phyloP scores from a whole-genome alignment of 495 filamentous ascomycete genomes.

The Cryomyces minteri region DNA sequence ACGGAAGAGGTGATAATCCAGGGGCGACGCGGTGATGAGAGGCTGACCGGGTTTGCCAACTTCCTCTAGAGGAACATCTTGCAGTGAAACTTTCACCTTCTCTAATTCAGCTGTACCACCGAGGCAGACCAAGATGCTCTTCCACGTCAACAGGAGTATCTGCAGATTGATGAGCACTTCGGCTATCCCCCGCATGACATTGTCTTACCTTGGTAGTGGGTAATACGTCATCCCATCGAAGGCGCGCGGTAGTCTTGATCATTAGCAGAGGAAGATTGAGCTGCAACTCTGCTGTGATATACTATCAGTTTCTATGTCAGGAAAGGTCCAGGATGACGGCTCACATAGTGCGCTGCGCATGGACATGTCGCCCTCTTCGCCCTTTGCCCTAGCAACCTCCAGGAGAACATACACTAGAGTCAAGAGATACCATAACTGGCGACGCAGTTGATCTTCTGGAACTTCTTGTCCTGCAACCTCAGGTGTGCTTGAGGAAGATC shows the following conservation, averaged over 20 bases:
- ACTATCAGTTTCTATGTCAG: background rate
- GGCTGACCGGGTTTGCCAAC: slow-evolving; percentile 27
- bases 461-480: slow-evolving; percentile 2
- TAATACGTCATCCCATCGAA: slow-evolving; percentile 45
- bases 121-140: slow-evolving; percentile 68
- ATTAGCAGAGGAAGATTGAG: slow-evolving; percentile 55
- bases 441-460: slow-evolving; percentile 6
- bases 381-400: slow-evolving; percentile 17
- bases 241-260: slow-evolving; percentile 50
- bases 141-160: slow-evolving; percentile 76
- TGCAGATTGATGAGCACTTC: slow-evolving; percentile 13
- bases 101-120: slow-evolving; percentile 57
- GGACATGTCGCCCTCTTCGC: slow-evolving; percentile 8
- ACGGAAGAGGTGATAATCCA: slow-evolving; percentile 91
- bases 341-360: background rate
- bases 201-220: too few species aligned
- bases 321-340: background rate
- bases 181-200: too few species aligned
- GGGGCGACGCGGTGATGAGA: slow-evolving; percentile 73
- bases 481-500: background rate
- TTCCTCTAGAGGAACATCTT: slow-evolving; percentile 21
- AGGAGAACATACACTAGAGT: slow-evolving; percentile 20
- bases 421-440: slow-evolving; percentile 20
- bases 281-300: slow-evolving; percentile 23
- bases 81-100: slow-evolving; percentile 47